Base-by-base conservation (phyloP, 2,329 filamentous ascomycete genomes). In the Cladosporium velox region DNA sequence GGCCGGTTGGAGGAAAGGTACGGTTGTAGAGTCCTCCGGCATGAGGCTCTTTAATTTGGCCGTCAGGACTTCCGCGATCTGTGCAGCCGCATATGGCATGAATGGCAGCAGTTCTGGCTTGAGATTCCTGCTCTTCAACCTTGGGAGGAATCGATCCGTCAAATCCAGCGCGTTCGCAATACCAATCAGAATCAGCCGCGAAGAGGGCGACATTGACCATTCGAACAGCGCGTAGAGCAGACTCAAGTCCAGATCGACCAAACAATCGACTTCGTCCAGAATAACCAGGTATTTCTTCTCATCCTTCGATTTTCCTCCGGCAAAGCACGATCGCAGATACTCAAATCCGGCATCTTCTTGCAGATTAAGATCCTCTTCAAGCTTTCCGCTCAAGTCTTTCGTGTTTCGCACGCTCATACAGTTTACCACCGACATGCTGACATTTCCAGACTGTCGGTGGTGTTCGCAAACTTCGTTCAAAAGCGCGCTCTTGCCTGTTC, bases 151-250 rank as follows among this genome's bases (percentile, higher is more conserved):
- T 11, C 95, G 91, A 76, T 98, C 95, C 0, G 95, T 99, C 65
- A 99, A 83, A 76, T 99, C 95, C 64, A 99, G 84, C 4, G 95
- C 95, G 74, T 99, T 99, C 72, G 95, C 95, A 74, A 99, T 97
- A 58, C 95, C 95, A 59, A 99, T 87, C 21, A 99, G 83, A 41
- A 95, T 83, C 5, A 99, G 87, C 24, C 87, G 88, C 0, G 95
- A 97, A 1, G 87, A 86, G 69, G 88, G 88, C 68, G 92, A 87
- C 73, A 99, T 82, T 1, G 95, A 96, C 93, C 94, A 98, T 76
- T 97, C 93, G 72, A 99, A 97, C n/a, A 99, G 83, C 68, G 88
- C 91, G 79, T 98, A 97, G 15, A 99, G 83, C 64, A 95, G 90
- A 71, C 96, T 92, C 66, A 95, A 82, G 71, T 97, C 94, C 69